Evolutionary conservation across 192 early-diverging fungal genomes (phyloP), one percentile per base, ranked within the genome.

Genomic region (Gryganskiella cystojenkinii): DNA sequence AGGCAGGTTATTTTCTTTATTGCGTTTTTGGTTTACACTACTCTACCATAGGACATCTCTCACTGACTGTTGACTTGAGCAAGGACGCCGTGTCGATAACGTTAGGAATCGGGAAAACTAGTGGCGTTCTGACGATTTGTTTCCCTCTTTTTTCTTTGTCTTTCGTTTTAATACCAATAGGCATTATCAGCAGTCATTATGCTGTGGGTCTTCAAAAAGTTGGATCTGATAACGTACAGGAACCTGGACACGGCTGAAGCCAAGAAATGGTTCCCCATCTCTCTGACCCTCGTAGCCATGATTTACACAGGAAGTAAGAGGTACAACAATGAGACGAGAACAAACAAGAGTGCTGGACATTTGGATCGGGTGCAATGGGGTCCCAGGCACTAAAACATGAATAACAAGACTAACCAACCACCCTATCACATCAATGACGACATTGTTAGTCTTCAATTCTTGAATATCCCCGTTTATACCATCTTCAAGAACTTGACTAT

Each of bases 401-500:
- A n/a, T n/a, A n/a, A n/a, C n/a, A n/a, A n/a, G n/a, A n/a, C n/a
- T n/a, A n/a, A n/a, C n/a, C n/a, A n/a, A n/a, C n/a, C n/a, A n/a
- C n/a, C n/a, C n/a, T n/a, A n/a, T n/a, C n/a, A n/a, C n/a, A n/a
- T n/a, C n/a, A n/a, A n/a, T n/a, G n/a, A n/a, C n/a, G n/a, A n/a
- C n/a, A n/a, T n/a, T n/a, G n/a, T 17, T 59, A 83, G 82, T 44
- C 80, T 99, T 6, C 94, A 97, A 75, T 97, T 89, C 81, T 87
- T 99, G 42, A 88, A 92, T 58, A 95, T 99, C 58, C 93, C 98
- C 17, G 82, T 99, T 35, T 98, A 97, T 71, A 99, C 98, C 30
- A 92, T 99, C 62, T 99, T 98, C 86, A 99, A 99, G 84, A 99
- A 99, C 85, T 75, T 98, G 69, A 99, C 98, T 44, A 99, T 99